phyloP scores from a whole-genome alignment of 441 rosid species.

The Eutrema salsugineum region DNA sequence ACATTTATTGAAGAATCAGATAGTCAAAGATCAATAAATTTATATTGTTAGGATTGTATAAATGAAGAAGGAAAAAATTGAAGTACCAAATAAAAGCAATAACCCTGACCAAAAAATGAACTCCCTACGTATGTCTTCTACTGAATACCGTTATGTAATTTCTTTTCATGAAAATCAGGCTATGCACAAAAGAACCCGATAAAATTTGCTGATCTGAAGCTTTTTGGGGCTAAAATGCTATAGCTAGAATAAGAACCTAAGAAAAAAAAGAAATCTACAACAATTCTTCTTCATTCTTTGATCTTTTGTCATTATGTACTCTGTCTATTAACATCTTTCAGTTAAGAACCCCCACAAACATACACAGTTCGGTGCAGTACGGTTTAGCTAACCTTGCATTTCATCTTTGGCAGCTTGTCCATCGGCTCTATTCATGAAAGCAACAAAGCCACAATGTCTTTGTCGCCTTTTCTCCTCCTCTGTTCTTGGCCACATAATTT shows the following conservation, averaged over 20 bases:
- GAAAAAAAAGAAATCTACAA: neutral
- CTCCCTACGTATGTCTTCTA: neutral
- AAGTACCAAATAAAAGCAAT: neutral
- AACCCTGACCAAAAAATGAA: neutral
- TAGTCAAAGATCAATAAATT: neutral
- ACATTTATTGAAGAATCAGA: neutral
- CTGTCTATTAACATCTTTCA: neutral
- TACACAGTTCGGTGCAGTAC: neutral
- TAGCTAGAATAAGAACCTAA: neutral
- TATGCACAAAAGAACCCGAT: neutral
- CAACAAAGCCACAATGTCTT: conserved; percentile 95
- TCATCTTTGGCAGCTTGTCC: conserved; percentile 99
- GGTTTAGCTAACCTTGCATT: conserved; percentile 77
- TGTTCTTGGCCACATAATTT: conserved; percentile 99
- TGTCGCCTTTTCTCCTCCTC: conserved; percentile 91
- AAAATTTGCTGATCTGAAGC: neutral
- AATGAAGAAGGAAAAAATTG: neutral
- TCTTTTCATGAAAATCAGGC: neutral
- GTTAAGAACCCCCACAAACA: neutral
- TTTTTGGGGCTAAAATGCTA: neutral
- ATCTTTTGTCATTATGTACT: conserved; percentile 63
- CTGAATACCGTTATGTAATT: neutral
- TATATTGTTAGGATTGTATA: neutral
- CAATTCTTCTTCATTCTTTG: conserved; percentile 56
- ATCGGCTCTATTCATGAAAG: conserved; percentile 95